Conservation (phyloP, 495 filamentous ascomycete genomes). For the Trichocladium uniseriatum region DNA sequence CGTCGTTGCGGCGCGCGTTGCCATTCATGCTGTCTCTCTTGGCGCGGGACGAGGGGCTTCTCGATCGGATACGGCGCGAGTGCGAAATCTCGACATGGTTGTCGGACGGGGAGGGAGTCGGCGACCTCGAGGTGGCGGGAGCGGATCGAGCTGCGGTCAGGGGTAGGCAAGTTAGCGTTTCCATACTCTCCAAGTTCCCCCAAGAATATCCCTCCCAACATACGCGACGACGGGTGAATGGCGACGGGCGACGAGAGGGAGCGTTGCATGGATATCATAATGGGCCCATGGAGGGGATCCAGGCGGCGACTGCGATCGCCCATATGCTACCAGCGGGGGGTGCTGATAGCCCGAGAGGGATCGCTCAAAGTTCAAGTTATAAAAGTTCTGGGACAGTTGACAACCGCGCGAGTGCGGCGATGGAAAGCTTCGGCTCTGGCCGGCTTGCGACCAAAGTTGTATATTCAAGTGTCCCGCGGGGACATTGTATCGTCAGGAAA, state of each 20-base stretch:
- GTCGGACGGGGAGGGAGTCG: conserved; percentile 36
- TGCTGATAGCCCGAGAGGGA: background rate
- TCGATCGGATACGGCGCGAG: conserved; percentile 32
- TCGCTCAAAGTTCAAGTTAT: too few species aligned
- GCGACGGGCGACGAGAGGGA: conserved; percentile 44
- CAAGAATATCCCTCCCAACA: conserved; percentile 24
- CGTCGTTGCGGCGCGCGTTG: conserved; percentile 28
- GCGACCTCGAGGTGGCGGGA: conserved; percentile 31
- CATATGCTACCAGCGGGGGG: conserved; percentile 18
- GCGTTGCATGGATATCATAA: conserved; percentile 48
- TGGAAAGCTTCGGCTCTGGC: conserved; percentile 13
- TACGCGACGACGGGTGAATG: conserved; percentile 43
- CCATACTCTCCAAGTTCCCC: conserved; percentile 1
- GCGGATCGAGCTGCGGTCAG: conserved; percentile 21
- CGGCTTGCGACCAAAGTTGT: conserved; percentile 12
- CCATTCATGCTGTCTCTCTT: conserved; percentile 27
- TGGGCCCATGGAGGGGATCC: conserved; percentile 33
- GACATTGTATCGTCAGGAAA: conserved; percentile 11
- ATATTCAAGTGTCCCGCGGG: conserved; percentile 11
- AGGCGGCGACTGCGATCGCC: conserved; percentile 22
- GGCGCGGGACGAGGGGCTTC: conserved; percentile 34
- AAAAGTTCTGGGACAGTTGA: too few species aligned
- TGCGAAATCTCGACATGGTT: conserved; percentile 36
- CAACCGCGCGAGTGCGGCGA: conserved; percentile 3
- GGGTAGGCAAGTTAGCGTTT: conserved; percentile 29